Conservation (phyloP, 768 basidiomycete genomes). For the Pisolithus sp. region DNA sequence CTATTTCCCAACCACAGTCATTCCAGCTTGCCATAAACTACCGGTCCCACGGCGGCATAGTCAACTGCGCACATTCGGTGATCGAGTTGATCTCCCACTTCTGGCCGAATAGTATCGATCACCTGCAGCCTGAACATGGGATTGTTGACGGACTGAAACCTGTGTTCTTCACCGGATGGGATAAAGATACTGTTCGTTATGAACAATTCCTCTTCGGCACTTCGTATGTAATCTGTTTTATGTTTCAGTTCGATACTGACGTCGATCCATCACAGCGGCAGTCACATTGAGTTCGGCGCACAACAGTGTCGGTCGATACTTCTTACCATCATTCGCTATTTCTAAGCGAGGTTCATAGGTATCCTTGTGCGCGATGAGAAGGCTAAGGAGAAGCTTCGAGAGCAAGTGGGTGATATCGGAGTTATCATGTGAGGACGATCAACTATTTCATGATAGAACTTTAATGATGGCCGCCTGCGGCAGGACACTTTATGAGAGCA, state of each 20-base stretch:
- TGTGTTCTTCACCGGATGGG: slow-evolving; percentile 48
- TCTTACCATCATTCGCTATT: background rate
- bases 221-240: slow-evolving; percentile 29
- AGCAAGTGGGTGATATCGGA: background rate
- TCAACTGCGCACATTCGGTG: slow-evolving; percentile 59
- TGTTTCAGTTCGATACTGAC: slow-evolving; percentile 3
- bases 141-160: slow-evolving; percentile 50
- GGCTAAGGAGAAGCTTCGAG: background rate
- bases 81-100: slow-evolving; percentile 53
- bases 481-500: slow-evolving; percentile 10
- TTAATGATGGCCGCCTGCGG: background rate
- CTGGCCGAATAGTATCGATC: slow-evolving; percentile 63
- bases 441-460: background rate
- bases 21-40: slow-evolving; percentile 65
- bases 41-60: slow-evolving; percentile 67
- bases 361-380: background rate
- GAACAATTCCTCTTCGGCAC: slow-evolving; percentile 54
- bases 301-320: background rate
- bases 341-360: background rate
- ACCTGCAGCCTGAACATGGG: slow-evolving; percentile 48
- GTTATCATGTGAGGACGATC: background rate
- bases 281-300: background rate
- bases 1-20: slow-evolving; percentile 24
- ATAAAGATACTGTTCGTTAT: slow-evolving; percentile 36
- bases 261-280: slow-evolving; percentile 27